phyloP scores from a whole-genome alignment of 345 rosid species.

The Citrus unshiu region DNA sequence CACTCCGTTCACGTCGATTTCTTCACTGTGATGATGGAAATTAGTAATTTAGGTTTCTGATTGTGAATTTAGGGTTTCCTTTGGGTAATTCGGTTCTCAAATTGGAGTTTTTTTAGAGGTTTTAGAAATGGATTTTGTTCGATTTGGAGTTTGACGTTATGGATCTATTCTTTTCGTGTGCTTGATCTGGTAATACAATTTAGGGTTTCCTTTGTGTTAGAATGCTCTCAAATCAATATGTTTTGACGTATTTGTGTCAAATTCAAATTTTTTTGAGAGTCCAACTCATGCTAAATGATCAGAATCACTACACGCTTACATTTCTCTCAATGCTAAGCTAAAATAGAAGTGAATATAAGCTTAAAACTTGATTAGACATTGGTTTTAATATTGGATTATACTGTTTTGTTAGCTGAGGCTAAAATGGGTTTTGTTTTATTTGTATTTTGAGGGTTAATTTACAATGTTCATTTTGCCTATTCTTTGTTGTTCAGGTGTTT shows the following conservation, averaged over 20 bases:
- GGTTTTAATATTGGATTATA: neutral
- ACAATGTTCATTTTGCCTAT: neutral
- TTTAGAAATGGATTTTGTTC: conserved; percentile 33
- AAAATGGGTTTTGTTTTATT: neutral
- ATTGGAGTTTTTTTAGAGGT: conserved; percentile 36
- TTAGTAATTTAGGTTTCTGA: conserved; percentile 22
- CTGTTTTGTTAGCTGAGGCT: neutral
- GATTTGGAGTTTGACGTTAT: conserved; percentile 17
- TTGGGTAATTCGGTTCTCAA: conserved; percentile 19
- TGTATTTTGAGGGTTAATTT: neutral
- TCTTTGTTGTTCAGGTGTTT: conserved; percentile 23
- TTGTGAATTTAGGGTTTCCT: conserved; percentile 20
- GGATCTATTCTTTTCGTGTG: conserved; percentile 53
- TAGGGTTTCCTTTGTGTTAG: neutral
- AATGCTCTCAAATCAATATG: neutral
- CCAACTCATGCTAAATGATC: neutral
- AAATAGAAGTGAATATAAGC: neutral
- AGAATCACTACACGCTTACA: neutral
- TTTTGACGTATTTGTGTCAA: neutral
- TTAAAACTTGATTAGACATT: neutral
- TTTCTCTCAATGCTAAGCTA: neutral
- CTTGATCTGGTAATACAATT: conserved; percentile 21
- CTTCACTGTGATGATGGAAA: conserved; percentile 2
- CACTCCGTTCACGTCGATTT: conserved; percentile 21
- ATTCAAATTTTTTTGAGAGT: neutral